Base-by-base conservation (phyloP, 2,329 filamentous ascomycete genomes). In the Cladosporium phlei region DNA sequence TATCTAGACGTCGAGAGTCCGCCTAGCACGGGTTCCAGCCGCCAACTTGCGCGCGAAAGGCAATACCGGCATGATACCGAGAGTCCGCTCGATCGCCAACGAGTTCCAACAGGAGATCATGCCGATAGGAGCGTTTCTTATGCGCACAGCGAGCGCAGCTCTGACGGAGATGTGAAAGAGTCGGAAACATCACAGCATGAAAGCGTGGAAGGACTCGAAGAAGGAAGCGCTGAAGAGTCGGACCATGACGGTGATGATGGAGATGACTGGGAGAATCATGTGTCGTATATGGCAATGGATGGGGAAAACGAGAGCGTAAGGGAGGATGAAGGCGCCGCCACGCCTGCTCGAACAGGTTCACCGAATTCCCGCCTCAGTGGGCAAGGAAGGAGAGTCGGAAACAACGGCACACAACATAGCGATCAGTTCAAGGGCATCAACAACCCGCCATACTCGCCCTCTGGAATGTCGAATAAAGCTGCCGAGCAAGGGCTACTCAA, bases 1-100 rank as follows among this genome's bases (percentile, higher is more conserved):
- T 45, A 45, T 16, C 42, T 35, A 24, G 32, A 45, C 32, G 22
- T 25, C 5, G 42, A 45, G 16, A 45, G 42, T 24, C 32, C 42
- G 12, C 42, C 32, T 7, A 45, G 42, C 32, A 45, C 42, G 17
- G 32, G 42, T 25, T 45, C 42, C 11, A 45, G 42, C 22, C 42
- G 42, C 32, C 25, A 45, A 1, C 4, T 45, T 12, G 32, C 19
- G 32, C 30, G 42, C 21, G 16, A 22, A 24, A 45, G 29, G 17
- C 35, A 32, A 11, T 45, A 45, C 11, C 17, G 24, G n/a, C 32
- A 37, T 19, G 42, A 45, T 17, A 34, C 32, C 3, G 42, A 45
- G 17, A 45, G 42, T 11, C 42, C 42, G 7, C 24, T 25, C 11
- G 42, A 45, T 12, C 42, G 42, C 7, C 22, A 37, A 14, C 35